These are phyloP conservation scores for Scedosporium apiospermum DNA, from an alignment of 2,329 filamentous ascomycete species.

Conservation along the genomic window DNA sequence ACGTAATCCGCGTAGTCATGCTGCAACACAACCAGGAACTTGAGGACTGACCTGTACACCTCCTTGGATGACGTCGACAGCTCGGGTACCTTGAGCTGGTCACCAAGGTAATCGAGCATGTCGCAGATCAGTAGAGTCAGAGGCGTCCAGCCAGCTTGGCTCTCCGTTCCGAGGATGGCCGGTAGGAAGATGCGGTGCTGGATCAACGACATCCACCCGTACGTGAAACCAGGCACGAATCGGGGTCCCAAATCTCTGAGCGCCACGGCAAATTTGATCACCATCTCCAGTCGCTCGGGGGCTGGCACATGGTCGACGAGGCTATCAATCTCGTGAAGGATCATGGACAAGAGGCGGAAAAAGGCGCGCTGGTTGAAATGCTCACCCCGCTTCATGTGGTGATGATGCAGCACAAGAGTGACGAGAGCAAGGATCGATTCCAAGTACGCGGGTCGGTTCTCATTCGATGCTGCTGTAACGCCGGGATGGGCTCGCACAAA, in stretches of 20 bases:
- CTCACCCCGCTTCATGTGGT: slow-evolving; percentile 72
- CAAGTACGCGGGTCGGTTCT: slow-evolving; percentile 56
- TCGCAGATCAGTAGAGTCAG: slow-evolving; percentile 67
- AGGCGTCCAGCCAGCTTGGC: slow-evolving; percentile 59
- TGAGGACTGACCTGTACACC: slow-evolving; percentile 74
- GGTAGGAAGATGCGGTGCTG: slow-evolving; percentile 82
- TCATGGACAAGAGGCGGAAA: slow-evolving; percentile 76
- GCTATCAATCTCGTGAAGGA: slow-evolving; percentile 65
- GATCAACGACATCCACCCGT: slow-evolving; percentile 74
- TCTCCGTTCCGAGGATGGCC: slow-evolving; percentile 54
- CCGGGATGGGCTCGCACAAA: slow-evolving; percentile 39
- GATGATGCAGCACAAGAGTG: slow-evolving; percentile 73
- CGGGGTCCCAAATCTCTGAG: slow-evolving; percentile 67
- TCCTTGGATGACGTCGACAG: slow-evolving; percentile 65
- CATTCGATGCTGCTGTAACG: slow-evolving; percentile 27
- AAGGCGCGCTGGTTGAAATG: slow-evolving; percentile 82
- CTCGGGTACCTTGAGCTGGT: slow-evolving; percentile 66
- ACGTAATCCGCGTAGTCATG: slow-evolving; percentile 95
- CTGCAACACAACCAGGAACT: slow-evolving; percentile 75
- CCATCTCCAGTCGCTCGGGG: slow-evolving; percentile 57
- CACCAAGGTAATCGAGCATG: slow-evolving; percentile 64
- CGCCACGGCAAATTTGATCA: slow-evolving; percentile 61
- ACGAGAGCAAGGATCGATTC: slow-evolving; percentile 71
- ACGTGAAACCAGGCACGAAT: slow-evolving; percentile 73
- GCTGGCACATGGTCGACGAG: slow-evolving; percentile 49